These are phyloP conservation scores for Pisolithus albus DNA, from an alignment of 768 basidiomycete species.

Conservation along the genomic window DNA sequence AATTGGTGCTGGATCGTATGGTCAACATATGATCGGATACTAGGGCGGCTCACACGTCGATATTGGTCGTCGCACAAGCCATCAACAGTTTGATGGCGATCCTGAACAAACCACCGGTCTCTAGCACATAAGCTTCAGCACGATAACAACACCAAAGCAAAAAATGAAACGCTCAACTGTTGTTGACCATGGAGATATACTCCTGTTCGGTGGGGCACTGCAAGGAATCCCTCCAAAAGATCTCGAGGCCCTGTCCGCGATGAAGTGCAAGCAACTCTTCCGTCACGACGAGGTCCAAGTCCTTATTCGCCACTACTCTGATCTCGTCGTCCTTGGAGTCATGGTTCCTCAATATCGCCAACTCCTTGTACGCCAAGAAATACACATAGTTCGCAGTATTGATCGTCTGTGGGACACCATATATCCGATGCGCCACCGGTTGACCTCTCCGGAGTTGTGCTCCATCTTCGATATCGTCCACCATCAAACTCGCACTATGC, in stretches of 20 bases:
- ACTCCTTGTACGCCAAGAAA: conserved; percentile 86
- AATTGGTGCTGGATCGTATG: too few species aligned
- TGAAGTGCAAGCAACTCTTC: conserved; percentile 78
- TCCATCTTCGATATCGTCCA: conserved; percentile 93
- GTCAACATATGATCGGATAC: too few species aligned
- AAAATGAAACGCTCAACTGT: conserved; percentile 61
- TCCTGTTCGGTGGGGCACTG: conserved; percentile 92
- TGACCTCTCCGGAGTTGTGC: conserved; percentile 80
- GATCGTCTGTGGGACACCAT: conserved; percentile 93
- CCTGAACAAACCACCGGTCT: conserved; percentile 90
- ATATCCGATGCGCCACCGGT: conserved; percentile 92
- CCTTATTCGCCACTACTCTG: conserved; percentile 58
- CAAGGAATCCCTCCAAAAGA: conserved; percentile 90
- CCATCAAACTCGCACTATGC: conserved; percentile 90
- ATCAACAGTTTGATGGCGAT: conserved; percentile 96
- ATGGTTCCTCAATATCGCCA: conserved; percentile 28
- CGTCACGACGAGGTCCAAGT: conserved; percentile 45
- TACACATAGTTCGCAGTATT: conserved; percentile 97
- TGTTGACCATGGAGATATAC: conserved; percentile 93
- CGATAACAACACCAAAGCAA: conserved; percentile 55
- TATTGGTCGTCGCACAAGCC: conserved; percentile 68
- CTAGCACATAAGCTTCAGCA: conserved; percentile 34
- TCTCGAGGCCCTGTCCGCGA: conserved; percentile 90
- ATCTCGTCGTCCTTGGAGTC: not conserved
- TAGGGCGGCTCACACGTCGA: conserved; percentile 41